Evolutionary conservation across 208 protist species (phyloP), one percentile per base, ranked within the genome.

Genomic region (Wallacemonas collosoma): DNA sequence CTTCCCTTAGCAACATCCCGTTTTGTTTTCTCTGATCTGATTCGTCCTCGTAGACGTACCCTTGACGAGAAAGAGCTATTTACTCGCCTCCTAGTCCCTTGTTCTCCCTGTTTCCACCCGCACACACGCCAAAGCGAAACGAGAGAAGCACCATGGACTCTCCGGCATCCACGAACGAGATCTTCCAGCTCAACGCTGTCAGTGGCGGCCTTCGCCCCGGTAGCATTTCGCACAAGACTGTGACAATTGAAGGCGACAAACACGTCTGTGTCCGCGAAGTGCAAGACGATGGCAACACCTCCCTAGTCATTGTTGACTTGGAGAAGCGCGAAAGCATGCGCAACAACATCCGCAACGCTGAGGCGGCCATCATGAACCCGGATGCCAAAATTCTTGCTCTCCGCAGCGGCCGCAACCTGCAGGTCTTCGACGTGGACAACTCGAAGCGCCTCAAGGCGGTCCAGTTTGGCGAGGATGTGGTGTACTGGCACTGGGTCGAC

Each of bases 291-390:
- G 92, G 89, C 9, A 76, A 87, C 71, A 86, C 73, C 6, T 93
- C 89, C 1, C 83, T 96, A 41, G 85, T 92, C 15, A 95, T 99
- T 71, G 95, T 98, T 12, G 99, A 99, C 71, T 83, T 99, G 1
- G 97, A 99, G 79, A 90, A 98, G 73, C 83, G 91, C 4, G 97
- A 97, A 73, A 98, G 97, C 64, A 95, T 97, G 35, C 94, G 98
- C 55, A 97, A 98, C 60, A 98, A 98, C 72, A 98, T 99, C 58
- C 96, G 87, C 48, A 98, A 99, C 62, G 98, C 99, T 7, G 99
- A 99, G 75, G 95, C 96, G 2, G 98, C 98, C 15, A 98, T 99
- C 60, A 99, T 99, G 98, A 98, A 99, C 81, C 98, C 99, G 14
- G 88, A 85, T 51, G 80, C 93, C 26, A 97, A 98, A 73, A 94